Percentiles rank a stretch among this genome's conserved stretches.
phyloP scores from a whole-genome alignment of 768 basidiomycete genomes.

The Trametes cubensis region DNA sequence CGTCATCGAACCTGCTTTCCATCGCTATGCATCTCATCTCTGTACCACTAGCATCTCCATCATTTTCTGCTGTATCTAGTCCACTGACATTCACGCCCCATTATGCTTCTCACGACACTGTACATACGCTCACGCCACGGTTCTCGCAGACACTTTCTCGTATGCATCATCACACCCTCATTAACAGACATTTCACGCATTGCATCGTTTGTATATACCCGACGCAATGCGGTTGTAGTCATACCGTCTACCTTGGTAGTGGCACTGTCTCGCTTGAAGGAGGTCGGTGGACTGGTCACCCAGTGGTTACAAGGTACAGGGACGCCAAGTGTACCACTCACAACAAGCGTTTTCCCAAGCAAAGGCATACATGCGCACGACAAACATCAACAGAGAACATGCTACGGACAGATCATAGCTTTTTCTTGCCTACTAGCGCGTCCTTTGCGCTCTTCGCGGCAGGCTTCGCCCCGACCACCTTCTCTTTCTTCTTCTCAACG shows the following conservation, averaged over 20 bases:
- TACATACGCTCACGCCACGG: slow-evolving; percentile 7
- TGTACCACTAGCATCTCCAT: slow-evolving; percentile 17
- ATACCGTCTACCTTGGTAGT: too few species aligned
- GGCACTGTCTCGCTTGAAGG: too few species aligned
- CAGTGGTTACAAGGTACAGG: not conserved
- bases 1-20: slow-evolving; percentile 10
- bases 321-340: not conserved
- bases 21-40: slow-evolving; percentile 13
- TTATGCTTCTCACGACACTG: slow-evolving; percentile 17
- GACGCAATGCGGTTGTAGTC: slow-evolving; percentile 13
- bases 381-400: not conserved
- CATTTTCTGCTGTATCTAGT: slow-evolving; percentile 10
- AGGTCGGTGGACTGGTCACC: not conserved
- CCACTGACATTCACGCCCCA: slow-evolving; percentile 8
- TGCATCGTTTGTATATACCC: slow-evolving; percentile 6
- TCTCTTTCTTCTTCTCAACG: slow-evolving; percentile 62
- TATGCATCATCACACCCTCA: slow-evolving; percentile 10
- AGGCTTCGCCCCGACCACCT: slow-evolving; percentile 37
- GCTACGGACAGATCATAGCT: slow-evolving; percentile 34
- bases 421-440: slow-evolving; percentile 53
- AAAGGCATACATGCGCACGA: not conserved
- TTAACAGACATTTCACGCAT: slow-evolving; percentile 6
- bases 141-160: slow-evolving; percentile 6
- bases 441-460: slow-evolving; percentile 57
- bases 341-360: not conserved